Evolutionary conservation across 1,284 basidiomycete species (phyloP).

Genomic region (Cryptococcus amylolentus): DNA sequence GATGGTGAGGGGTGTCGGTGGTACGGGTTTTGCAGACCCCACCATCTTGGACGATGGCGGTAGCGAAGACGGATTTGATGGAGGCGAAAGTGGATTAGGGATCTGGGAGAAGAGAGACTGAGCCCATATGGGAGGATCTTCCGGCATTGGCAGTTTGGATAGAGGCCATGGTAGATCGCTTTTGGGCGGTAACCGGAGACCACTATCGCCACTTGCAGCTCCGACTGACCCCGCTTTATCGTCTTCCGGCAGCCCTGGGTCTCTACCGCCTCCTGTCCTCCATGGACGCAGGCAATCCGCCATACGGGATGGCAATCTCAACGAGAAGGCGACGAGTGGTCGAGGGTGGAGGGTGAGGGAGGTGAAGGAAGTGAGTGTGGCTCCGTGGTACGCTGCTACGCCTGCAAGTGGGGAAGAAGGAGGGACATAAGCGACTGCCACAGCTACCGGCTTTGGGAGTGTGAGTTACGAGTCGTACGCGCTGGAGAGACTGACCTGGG

Average conservation of each 20-base stretch:
- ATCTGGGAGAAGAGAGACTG: conserved; percentile 7
- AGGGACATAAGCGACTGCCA: conserved; percentile 34
- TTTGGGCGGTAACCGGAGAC: conserved; percentile 9
- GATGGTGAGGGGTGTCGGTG: conserved; percentile 24
- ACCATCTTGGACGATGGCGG: not conserved
- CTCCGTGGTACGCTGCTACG: conserved; percentile 62
- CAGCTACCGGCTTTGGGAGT: conserved; percentile 42
- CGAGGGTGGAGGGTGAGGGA: conserved; percentile 84
- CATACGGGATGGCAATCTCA: conserved; percentile 83
- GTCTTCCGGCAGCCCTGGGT: not conserved
- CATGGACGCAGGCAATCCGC: conserved; percentile 58
- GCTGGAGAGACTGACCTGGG: conserved; percentile 34
- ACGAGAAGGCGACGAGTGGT: conserved; percentile 79
- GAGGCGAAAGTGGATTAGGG: conserved; percentile 7
- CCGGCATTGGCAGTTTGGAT: conserved; percentile 13
- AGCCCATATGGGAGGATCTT: conserved; percentile 16
- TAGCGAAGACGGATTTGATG: not conserved
- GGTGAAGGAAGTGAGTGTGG: conserved; percentile 85
- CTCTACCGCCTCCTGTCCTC: conserved; percentile 2
- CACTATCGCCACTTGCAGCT: not conserved
- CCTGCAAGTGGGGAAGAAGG: conserved; percentile 7
- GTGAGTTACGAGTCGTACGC: not conserved
- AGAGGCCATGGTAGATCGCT: conserved; percentile 14
- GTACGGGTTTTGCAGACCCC: not conserved
- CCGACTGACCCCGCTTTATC: not conserved